Evolutionary conservation across 495 filamentous ascomycete species (phyloP), one percentile per base, ranked within the genome.

Genomic region (Xylaria cubensis): DNA sequence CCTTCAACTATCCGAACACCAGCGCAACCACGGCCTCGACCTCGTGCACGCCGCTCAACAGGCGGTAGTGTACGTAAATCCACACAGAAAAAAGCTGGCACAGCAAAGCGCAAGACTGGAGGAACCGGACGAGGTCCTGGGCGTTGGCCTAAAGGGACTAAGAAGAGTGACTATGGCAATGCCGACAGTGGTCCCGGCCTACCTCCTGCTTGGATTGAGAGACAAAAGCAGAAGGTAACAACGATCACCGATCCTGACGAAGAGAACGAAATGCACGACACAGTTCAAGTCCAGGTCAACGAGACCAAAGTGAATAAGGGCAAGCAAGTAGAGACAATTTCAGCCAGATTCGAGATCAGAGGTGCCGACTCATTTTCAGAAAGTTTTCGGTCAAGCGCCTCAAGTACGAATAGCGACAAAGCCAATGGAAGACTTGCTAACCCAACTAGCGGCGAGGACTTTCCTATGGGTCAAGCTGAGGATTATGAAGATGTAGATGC

Each of bases 111-210:
- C 24, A 87, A 84, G 75, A 77, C 81, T n/a, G 86, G 87, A 5
- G 86, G 87, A 3, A 89, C 85, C 17, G 86, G 86, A 2, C 81
- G 84, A 36, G 85, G 84, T 1, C 83, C 84, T 0, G 85, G 86
- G 1, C 77, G 84, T 32, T 87, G 85, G 86, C 86, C 86, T 8
- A 87, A 88, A 73, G 85, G 86, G 3, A 88, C 85, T 0, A 88
- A 87, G 77, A 88, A 87, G 74, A 85, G 82, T 58, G 86, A 89
- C 53, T 89, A 88, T 64, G 85, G 86, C 19, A 87, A 86, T 61
- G 86, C 87, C 1, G 84, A 85, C 32, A 87, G 85, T 69, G 87
- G 86, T 7, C 87, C 87, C 13, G 87, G 87, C 0, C 75, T 88
- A 9, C 87, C 87, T 6, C 87, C 86, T 6, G 83, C 76, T 0